Evolutionary conservation across 345 rosid species (phyloP).

Genomic region (Brassica carinata): DNA sequence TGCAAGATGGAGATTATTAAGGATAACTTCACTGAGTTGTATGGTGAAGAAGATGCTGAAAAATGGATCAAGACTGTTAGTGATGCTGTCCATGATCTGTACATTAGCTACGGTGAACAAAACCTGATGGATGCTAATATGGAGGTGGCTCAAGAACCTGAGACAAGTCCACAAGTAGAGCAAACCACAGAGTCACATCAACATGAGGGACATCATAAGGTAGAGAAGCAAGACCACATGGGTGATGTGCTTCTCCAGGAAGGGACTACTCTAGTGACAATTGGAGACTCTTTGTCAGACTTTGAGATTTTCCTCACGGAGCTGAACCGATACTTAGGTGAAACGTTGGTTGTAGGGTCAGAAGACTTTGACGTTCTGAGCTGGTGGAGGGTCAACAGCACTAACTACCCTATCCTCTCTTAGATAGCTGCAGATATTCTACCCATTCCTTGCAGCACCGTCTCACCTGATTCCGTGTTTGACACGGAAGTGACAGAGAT

Average conservation of each 20-base stretch:
- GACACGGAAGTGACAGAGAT: conserved; percentile 52
- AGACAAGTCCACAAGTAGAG: conserved; percentile 25
- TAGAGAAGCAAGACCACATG: background rate
- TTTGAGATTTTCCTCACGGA: conserved; percentile 47
- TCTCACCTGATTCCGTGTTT: conserved; percentile 28
- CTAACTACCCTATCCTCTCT: conserved; percentile 64
- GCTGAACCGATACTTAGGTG: conserved; percentile 71
- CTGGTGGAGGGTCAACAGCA: conserved; percentile 75
- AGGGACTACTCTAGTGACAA: conserved; percentile 48
- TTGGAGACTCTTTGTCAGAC: conserved; percentile 52
- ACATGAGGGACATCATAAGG: background rate
- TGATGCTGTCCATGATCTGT: conserved; percentile 70
- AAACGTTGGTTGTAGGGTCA: conserved; percentile 53
- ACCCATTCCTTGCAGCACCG: conserved; percentile 48
- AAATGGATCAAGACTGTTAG: conserved; percentile 55
- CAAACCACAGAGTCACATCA: conserved; percentile 26
- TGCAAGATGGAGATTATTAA: conserved; percentile 73
- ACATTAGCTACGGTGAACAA: conserved; percentile 50
- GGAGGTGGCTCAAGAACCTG: conserved; percentile 41
- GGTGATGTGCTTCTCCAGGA: conserved; percentile 40
- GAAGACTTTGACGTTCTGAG: conserved; percentile 68
- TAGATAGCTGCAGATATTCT: conserved; percentile 77
- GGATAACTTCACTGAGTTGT: conserved; percentile 61
- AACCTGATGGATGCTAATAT: conserved; percentile 22
- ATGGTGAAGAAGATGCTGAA: conserved; percentile 66